Percentiles rank a stretch among this genome's conserved stretches.
phyloP scores from a whole-genome alignment of 2,329 filamentous ascomycete genomes.

The Hirsutella minnesotensis region DNA sequence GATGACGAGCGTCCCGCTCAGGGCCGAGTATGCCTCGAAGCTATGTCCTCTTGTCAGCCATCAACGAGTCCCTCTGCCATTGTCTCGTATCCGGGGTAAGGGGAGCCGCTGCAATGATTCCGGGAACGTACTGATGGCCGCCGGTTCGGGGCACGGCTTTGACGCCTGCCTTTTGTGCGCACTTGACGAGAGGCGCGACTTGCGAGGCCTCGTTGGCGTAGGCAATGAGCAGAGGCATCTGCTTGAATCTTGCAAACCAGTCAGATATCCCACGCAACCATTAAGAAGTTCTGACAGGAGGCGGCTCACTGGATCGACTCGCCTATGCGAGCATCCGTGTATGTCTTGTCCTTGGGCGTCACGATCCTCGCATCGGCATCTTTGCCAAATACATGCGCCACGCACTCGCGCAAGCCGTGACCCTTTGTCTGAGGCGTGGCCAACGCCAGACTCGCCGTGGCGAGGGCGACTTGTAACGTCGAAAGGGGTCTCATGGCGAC shows the following conservation, averaged over 20 bases:
- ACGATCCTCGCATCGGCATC: neutral
- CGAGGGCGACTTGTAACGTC: neutral
- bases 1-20: constrained; percentile 5
- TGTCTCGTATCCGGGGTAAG: neutral
- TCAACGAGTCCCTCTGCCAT: neutral
- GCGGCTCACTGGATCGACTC: constrained; percentile 5
- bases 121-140: constrained; percentile 4
- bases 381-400: neutral
- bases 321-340: constrained; percentile 5
- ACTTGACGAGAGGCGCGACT: constrained; percentile 4
- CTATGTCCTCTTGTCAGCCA: constrained; percentile 15
- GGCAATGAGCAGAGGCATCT: constrained; percentile 5
- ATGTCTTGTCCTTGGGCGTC: neutral
- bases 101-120: no score
- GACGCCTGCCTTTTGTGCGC: constrained; percentile 4
- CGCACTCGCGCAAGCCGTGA: neutral
- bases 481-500: neutral
- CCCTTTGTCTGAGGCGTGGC: neutral
- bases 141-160: constrained; percentile 7
- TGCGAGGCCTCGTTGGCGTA: constrained; percentile 5
- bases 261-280: neutral
- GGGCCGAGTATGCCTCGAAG: constrained; percentile 5
- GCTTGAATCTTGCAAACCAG: neutral
- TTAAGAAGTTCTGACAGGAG: neutral
- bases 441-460: neutral